A percentile compares a stretch with the other conserved stretches of the same genome.
Conservation (phyloP, 116 monocot species). For the Zostera marina region DNA sequence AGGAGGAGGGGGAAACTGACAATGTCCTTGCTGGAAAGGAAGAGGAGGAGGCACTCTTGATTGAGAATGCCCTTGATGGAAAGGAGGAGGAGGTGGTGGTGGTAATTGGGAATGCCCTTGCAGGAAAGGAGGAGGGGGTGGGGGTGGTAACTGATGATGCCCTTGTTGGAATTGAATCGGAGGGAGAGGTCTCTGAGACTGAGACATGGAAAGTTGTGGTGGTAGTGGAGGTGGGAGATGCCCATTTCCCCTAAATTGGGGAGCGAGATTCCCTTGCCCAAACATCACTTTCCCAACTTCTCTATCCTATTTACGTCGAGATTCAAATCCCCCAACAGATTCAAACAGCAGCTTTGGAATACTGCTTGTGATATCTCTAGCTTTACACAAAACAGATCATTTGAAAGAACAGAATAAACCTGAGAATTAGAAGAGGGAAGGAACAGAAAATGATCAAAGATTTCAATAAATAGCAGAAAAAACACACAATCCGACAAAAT, state of each 20-base stretch:
- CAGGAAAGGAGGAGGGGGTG: constrained; percentile 1
- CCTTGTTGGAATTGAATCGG: not conserved
- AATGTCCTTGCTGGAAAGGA: not conserved
- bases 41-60: not conserved
- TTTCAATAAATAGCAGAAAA: too few relatives aligned
- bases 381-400: too few relatives aligned
- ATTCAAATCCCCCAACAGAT: not conserved
- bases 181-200: not conserved
- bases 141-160: not conserved
- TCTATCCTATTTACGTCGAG: not conserved
- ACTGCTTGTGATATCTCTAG: not conserved
- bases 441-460: too few relatives aligned
- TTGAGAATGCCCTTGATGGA: not conserved
- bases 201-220: not conserved
- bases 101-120: not conserved
- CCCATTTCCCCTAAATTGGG: not conserved
- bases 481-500: too few relatives aligned
- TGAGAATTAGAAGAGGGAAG: too few relatives aligned
- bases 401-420: too few relatives aligned
- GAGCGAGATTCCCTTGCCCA: constrained; percentile 4
- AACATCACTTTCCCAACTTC: not conserved
- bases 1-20: not conserved
- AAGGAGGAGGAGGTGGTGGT: not conserved
- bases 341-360: constrained; percentile 1
- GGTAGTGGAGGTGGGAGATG: not conserved